phyloP scores from a whole-genome alignment of 2,329 filamentous ascomycete species.

The Phyllosticta citribraziliensis region DNA sequence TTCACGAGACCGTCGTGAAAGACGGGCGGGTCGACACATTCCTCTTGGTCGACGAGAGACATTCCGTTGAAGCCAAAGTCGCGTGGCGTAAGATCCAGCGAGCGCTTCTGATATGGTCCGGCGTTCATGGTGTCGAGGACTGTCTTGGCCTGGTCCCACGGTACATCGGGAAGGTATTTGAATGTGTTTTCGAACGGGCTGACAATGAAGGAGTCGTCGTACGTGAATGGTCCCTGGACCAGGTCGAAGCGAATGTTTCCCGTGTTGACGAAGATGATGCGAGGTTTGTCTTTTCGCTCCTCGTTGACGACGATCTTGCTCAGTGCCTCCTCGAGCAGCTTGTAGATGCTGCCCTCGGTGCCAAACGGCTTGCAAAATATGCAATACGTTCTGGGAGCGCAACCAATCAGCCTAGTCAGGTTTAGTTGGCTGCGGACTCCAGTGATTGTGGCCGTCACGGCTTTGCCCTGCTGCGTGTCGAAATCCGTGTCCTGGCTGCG shows the following conservation, averaged over 20 bases:
- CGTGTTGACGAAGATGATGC: constrained; percentile 52
- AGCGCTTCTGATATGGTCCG: constrained; percentile 26
- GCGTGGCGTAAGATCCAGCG: constrained; percentile 23
- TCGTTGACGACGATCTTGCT: constrained; percentile 44
- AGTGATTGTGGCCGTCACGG: constrained; percentile 42
- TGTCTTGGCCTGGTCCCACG: constrained; percentile 35
- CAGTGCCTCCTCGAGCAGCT: constrained; percentile 42
- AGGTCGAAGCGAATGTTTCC: constrained; percentile 54
- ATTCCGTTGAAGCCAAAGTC: constrained; percentile 11
- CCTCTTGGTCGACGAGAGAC: constrained; percentile 28
- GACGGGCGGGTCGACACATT: constrained; percentile 40
- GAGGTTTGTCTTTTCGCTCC: constrained; percentile 39
- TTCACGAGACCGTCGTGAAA: constrained; percentile 18
- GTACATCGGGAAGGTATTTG: constrained; percentile 44
- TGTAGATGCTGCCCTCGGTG: constrained; percentile 45
- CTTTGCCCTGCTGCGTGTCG: constrained; percentile 39
- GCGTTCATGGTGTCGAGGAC: constrained; percentile 37
- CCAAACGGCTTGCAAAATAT: constrained; percentile 46
- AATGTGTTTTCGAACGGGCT: constrained; percentile 47
- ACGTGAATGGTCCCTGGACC: constrained; percentile 53
- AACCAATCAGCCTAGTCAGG: constrained; percentile 49
- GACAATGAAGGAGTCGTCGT: constrained; percentile 44
- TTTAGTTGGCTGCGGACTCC: constrained; percentile 43
- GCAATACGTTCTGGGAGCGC: constrained; percentile 51
- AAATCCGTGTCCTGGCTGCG: constrained; percentile 37